These are phyloP conservation scores for Ophiostoma populinum DNA, from an alignment of 2,329 filamentous ascomycete genomes.

Conservation along the genomic window DNA sequence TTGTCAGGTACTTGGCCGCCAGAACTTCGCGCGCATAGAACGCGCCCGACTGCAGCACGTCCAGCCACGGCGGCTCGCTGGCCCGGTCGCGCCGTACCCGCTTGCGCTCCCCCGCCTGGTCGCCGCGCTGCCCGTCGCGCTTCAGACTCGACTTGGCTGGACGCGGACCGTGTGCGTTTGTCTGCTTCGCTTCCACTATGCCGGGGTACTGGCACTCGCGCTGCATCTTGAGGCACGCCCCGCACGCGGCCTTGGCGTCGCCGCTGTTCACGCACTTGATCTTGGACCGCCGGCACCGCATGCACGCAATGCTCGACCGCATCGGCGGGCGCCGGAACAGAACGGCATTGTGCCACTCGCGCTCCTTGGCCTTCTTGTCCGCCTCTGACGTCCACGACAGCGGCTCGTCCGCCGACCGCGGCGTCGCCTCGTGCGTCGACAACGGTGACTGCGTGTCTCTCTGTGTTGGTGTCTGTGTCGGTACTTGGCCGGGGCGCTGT, in stretches of 20 bases:
- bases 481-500: too few relatives aligned
- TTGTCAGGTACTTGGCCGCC: conserved; percentile 42
- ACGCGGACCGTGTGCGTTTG: too few relatives aligned
- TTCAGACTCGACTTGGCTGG: too few relatives aligned
- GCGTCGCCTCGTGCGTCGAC: too few relatives aligned
- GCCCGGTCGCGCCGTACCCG: conserved; percentile 25
- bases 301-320: conserved; percentile 66
- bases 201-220: conserved; percentile 59
- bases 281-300: conserved; percentile 61
- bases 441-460: too few relatives aligned
- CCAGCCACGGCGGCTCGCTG: conserved; percentile 24
- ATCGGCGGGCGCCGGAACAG: conserved; percentile 28
- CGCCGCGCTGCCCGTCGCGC: conserved; percentile 20
- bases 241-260: conserved; percentile 47
- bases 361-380: too few relatives aligned
- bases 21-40: conserved; percentile 39
- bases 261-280: conserved; percentile 76
- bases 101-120: conserved; percentile 31
- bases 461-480: too few relatives aligned
- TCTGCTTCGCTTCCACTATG: too few relatives aligned
- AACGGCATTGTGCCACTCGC: too few relatives aligned
- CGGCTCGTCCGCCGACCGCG: too few relatives aligned
- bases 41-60: conserved; percentile 19
- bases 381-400: too few relatives aligned
- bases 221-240: conserved; percentile 54